Evolutionary conservation across 805 yeast genomes (phyloP).

Genomic region (Saturnispora mendoncae): DNA sequence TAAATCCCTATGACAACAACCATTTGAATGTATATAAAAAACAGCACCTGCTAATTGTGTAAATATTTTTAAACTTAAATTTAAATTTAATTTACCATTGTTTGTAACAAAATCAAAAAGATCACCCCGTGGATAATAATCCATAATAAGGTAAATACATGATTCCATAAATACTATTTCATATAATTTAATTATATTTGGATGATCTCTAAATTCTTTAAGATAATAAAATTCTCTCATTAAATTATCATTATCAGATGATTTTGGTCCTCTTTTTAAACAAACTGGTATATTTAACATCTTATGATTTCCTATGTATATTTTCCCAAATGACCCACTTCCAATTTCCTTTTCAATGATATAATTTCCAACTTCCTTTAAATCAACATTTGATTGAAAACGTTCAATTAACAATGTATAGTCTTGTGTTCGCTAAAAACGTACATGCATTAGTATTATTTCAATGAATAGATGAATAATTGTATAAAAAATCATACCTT

Average conservation of each 20-base stretch:
- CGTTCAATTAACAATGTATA: conserved; percentile 31
- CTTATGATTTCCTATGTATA: conserved; percentile 73
- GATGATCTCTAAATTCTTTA: conserved; percentile 64
- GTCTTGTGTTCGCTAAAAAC: conserved; percentile 27
- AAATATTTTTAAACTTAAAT: conserved; percentile 46
- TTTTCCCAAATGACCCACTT: conserved; percentile 89
- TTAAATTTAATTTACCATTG: conserved; percentile 40
- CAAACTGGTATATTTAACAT: conserved; percentile 74
- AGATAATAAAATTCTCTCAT: conserved; percentile 89
- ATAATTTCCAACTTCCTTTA: conserved; percentile 74
- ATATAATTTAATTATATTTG: conserved; percentile 73
- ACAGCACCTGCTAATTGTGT: conserved; percentile 68
- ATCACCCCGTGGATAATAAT: conserved; percentile 80
- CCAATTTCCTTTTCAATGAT: conserved; percentile 67
- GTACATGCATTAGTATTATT: background rate
- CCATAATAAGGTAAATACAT: conserved; percentile 78
- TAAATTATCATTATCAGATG: conserved; percentile 63
- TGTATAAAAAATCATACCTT: conserved; percentile 1
- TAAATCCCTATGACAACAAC: conserved; percentile 85
- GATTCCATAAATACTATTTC: conserved; percentile 79
- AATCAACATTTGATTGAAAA: conserved; percentile 30
- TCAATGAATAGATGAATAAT: background rate
- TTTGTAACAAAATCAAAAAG: conserved; percentile 57
- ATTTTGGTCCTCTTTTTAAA: conserved; percentile 56
- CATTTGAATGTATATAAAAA: conserved; percentile 65